A percentile compares a stretch with the other conserved stretches of the same genome.
These are phyloP conservation scores for Amaranthus cruentus DNA, from an alignment of 148 eudicot species.

Conservation along the genomic window DNA sequence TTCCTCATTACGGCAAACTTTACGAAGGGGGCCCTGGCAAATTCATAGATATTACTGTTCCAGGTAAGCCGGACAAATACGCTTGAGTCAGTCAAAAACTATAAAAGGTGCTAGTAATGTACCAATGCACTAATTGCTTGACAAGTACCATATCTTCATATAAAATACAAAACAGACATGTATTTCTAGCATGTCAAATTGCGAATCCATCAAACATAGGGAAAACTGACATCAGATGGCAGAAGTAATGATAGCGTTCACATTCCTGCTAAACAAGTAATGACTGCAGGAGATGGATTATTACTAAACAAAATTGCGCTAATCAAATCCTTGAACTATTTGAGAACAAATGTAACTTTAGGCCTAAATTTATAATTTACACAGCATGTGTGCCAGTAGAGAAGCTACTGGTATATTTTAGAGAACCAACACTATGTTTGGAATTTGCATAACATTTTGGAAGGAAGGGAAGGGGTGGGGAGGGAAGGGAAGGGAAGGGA, in stretches of 20 bases:
- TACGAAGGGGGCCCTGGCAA: slow-evolving; percentile 81
- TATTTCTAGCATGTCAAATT: neutral
- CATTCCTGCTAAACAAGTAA: neutral
- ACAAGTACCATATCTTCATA: neutral
- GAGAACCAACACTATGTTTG: no score
- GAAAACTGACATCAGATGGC: slow-evolving; percentile 3
- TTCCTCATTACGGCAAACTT: slow-evolving; percentile 44
- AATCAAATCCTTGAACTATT: no score
- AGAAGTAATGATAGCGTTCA: neutral
- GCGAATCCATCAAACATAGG: neutral
- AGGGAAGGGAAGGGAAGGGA: no score
- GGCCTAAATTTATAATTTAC: no score
- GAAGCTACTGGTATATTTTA: no score
- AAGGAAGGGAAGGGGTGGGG: no score
- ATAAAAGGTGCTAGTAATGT: neutral
- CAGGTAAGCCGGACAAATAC: neutral
- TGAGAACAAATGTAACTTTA: no score
- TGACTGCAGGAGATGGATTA: no score
- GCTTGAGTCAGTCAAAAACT: neutral
- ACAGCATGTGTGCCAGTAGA: no score
- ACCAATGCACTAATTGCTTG: neutral
- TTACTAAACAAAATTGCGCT: no score
- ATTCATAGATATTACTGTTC: slow-evolving; percentile 10
- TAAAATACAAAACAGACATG: neutral
- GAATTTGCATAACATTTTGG: no score